phyloP scores from a whole-genome alignment of 108 stramenopile genomes.

The Skeletonema costatum region DNA sequence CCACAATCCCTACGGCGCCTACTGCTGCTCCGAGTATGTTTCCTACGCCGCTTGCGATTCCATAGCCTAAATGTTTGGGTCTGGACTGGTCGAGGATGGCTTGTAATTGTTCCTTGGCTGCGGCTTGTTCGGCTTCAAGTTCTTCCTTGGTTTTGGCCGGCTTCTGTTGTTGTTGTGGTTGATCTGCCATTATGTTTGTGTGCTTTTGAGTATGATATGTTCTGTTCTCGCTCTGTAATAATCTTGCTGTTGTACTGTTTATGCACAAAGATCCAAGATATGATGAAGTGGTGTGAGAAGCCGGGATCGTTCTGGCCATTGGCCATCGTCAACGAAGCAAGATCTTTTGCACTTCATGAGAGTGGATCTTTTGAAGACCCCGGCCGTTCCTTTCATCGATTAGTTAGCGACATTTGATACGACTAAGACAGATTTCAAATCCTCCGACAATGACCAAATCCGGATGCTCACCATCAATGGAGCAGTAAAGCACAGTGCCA shows the following conservation, averaged over 20 bases:
- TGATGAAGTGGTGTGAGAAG: no score
- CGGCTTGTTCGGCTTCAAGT: constrained; percentile 49
- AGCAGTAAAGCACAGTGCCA: background rate
- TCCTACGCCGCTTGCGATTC: constrained; percentile 49
- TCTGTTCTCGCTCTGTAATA: background rate
- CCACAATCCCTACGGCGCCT: constrained; percentile 71
- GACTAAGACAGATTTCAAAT: background rate
- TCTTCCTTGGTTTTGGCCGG: constrained; percentile 30
- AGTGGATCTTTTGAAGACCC: no score
- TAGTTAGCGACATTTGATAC: background rate
- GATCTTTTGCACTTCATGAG: no score
- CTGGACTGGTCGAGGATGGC: constrained; percentile 28
- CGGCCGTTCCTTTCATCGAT: background rate
- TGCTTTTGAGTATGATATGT: background rate
- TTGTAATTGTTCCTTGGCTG: constrained; percentile 47
- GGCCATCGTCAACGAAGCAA: no score
- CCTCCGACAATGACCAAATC: no score
- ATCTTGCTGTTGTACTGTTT: no score
- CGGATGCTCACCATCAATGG: no score
- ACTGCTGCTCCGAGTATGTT: constrained; percentile 72
- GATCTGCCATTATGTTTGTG: background rate
- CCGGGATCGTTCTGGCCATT: no score
- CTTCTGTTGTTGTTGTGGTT: background rate
- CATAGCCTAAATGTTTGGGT: constrained; percentile 40
- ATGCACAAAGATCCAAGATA: no score